Evolutionary conservation across 176 grass and related monocot genomes (phyloP), one percentile per base, ranked within the genome.

Genomic region (Cenchrus fungigraminus): DNA sequence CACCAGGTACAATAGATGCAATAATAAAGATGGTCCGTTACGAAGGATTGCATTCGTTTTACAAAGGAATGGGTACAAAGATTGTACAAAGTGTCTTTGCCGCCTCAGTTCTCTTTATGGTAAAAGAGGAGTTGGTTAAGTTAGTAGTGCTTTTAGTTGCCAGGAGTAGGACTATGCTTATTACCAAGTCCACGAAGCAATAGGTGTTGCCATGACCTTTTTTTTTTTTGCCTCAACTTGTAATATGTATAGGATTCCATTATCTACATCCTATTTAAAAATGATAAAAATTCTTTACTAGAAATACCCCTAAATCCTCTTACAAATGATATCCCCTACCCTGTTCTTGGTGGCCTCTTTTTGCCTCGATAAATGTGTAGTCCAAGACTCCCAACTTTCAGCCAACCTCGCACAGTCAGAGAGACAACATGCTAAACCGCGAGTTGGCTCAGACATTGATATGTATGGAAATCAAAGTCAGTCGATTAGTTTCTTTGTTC

Each of bases 51-150:
- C 75, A 86, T 16, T 93, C 77, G 69, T 98, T 98, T 91, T 96
- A 98, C 79, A 98, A 89, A 91, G 93, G 97, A 79, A 98, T 98
- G 97, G 97, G 97, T 13, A 98, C 97, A 65, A 98, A 98, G 79
- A 98, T 98, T 89, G 91, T 98, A 72, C 97, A 98, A 25, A 98
- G 97, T 88, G 97, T 98, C 28, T 89, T 98, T 86, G 87, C 93
- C 19, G 93, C 97, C 84, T 98, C 97, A 8, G 97, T 98, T 79
- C 93, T 98, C 65, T 98, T 98, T 78, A 96, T 98, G 97, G 86
- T 91, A 25, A 98, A 98, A 89, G 97, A 95, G 79, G 97, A 98
- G 71, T 76, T 98, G 45, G 97, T 98, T 40, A 96, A 94, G 84
- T 76, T 92, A 51, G 92, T 83, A 32, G 80, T 92, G 82, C 45